A percentile compares a stretch with the other conserved stretches of the same genome.
These are phyloP conservation scores for Selenicereus undatus DNA, from an alignment of 148 eudicot genomes.

Conservation along the genomic window DNA sequence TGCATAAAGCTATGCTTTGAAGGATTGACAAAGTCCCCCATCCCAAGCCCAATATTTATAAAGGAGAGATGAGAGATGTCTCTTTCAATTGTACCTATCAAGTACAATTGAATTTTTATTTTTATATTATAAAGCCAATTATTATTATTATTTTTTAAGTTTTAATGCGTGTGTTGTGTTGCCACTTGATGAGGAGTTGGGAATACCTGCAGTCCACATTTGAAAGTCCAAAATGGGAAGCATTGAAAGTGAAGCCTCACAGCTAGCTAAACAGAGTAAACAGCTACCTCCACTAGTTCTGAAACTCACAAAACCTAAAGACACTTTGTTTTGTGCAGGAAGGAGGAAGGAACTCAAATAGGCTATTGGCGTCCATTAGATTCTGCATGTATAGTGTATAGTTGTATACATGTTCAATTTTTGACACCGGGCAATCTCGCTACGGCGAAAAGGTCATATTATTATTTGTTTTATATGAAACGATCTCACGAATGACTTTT, in stretches of 20 bases:
- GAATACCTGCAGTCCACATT: conserved; percentile 19
- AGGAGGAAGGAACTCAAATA: no score
- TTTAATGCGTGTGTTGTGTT: conserved; percentile 6
- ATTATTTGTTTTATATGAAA: no score
- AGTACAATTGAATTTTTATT: conserved; percentile 12
- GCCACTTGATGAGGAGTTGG: neutral
- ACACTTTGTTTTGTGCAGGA: no score
- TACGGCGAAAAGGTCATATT: no score
- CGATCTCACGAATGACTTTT: no score
- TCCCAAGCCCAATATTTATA: conserved; percentile 3
- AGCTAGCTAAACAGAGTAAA: neutral
- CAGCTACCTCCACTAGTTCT: neutral
- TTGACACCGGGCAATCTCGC: no score
- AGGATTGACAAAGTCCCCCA: neutral
- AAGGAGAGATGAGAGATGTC: conserved; percentile 2
- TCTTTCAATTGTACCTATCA: conserved; percentile 14
- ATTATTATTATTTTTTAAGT: no score
- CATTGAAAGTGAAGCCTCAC: neutral
- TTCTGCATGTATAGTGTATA: no score
- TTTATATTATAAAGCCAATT: no score
- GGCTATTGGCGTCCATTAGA: no score
- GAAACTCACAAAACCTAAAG: neutral
- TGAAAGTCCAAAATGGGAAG: neutral
- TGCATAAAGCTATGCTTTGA: neutral
- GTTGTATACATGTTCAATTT: no score